These are phyloP conservation scores for Microdochium nivale DNA, from an alignment of 2,329 filamentous ascomycete genomes.

Conservation along the genomic window DNA sequence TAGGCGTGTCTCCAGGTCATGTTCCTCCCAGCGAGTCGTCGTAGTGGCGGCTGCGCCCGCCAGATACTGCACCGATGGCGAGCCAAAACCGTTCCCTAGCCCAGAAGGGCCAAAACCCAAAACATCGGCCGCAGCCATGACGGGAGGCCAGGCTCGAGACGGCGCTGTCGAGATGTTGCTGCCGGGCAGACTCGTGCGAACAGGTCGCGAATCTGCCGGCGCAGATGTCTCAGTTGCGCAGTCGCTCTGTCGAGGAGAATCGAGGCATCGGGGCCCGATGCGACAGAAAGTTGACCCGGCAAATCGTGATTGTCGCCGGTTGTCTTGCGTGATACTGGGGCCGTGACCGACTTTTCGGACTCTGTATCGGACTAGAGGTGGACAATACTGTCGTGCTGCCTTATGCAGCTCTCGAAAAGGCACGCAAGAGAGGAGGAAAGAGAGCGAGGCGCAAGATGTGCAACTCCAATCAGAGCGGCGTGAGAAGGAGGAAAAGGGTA, in stretches of 20 bases:
- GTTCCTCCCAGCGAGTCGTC: background rate
- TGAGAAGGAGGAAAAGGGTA: background rate
- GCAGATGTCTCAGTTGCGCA: background rate
- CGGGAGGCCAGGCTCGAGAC: background rate
- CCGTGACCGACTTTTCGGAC: background rate
- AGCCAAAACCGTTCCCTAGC: background rate
- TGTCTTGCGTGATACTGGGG: background rate
- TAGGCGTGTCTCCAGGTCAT: background rate
- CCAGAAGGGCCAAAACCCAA: background rate
- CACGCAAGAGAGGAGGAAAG: background rate
- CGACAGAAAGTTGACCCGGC: background rate
- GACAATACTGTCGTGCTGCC: background rate
- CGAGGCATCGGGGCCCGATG: background rate
- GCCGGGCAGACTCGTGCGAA: background rate
- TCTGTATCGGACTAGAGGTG: background rate
- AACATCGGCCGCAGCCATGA: background rate
- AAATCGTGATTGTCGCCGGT: background rate
- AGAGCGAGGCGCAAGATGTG: background rate
- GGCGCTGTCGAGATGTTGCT: background rate
- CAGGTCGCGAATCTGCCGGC: background rate
- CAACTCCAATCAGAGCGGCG: background rate
- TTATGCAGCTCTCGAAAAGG: background rate
- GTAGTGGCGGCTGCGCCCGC: background rate
- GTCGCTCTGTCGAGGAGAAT: background rate
- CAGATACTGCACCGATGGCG: background rate